phyloP scores from a whole-genome alignment of 768 basidiomycete species.

The Lactifluus subvellereus region DNA sequence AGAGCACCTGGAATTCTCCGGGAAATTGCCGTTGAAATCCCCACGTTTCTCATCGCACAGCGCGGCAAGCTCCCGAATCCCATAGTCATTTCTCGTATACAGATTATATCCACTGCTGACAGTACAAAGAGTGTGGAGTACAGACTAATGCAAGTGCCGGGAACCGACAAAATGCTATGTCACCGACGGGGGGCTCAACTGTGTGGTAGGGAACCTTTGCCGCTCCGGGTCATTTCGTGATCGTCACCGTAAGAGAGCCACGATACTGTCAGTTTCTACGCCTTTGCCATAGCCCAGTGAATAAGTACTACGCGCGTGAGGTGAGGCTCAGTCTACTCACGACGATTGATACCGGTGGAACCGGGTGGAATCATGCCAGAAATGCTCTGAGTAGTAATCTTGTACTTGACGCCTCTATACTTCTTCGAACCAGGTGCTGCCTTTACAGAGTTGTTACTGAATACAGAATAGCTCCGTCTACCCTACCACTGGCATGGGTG shows the following conservation, averaged over 20 bases:
- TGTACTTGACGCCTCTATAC: slow-evolving; percentile 29
- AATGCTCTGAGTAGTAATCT: slow-evolving; percentile 40
- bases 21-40: too few relatives aligned
- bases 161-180: too few relatives aligned
- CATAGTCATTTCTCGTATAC: too few relatives aligned
- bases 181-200: too few relatives aligned
- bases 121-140: too few relatives aligned
- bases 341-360: slow-evolving; percentile 46
- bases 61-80: too few relatives aligned
- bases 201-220: too few relatives aligned
- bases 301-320: background rate
- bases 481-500: background rate
- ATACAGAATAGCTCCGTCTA: background rate
- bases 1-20: too few relatives aligned
- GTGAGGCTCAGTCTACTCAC: slow-evolving; percentile 27
- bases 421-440: slow-evolving; percentile 1
- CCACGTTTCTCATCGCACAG: too few relatives aligned
- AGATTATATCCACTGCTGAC: too few relatives aligned
- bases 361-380: slow-evolving; percentile 53
- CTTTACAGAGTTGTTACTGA: slow-evolving; percentile 12
- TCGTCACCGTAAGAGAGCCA: slow-evolving; percentile 21
- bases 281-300: background rate
- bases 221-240: background rate
- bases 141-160: too few relatives aligned
- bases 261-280: slow-evolving; percentile 16